Conservation (phyloP, 441 rosid species). For the Manihot esculenta region DNA sequence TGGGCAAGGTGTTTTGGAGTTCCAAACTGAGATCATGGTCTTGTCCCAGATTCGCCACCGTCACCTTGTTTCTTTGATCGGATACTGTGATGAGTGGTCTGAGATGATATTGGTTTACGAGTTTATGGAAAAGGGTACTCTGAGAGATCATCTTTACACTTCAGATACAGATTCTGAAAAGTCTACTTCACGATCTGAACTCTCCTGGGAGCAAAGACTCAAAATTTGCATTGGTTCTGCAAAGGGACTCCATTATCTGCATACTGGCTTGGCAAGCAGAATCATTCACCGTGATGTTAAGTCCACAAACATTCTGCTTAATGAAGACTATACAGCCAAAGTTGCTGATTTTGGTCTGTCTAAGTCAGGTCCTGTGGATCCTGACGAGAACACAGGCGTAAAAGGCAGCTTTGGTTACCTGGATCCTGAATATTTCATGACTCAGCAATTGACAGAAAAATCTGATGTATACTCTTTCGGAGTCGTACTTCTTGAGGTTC, state of each 20-base stretch:
- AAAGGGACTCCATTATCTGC: conserved; percentile 49
- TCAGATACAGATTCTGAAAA: background rate
- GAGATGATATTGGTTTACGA: conserved; percentile 20
- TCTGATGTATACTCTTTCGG: conserved; percentile 28
- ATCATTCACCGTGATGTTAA: conserved; percentile 57
- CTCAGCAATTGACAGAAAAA: conserved; percentile 20
- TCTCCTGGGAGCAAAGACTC: conserved; percentile 50
- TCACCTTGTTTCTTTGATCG: conserved; percentile 18
- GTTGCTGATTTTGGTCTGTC: conserved; percentile 44
- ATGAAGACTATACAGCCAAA: conserved; percentile 37
- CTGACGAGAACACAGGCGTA: conserved; percentile 6
- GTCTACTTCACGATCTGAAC: conserved; percentile 16
- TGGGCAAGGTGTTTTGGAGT: conserved; percentile 17
- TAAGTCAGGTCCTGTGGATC: conserved; percentile 11
- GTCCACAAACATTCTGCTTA: conserved; percentile 53
- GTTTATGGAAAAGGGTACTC: conserved; percentile 15
- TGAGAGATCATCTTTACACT: conserved; percentile 20
- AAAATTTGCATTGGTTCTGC: conserved; percentile 56
- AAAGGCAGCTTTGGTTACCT: conserved; percentile 23
- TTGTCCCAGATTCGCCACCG: conserved; percentile 22
- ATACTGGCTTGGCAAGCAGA: conserved; percentile 30
- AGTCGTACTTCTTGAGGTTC: conserved; percentile 28
- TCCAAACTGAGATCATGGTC: conserved; percentile 19
- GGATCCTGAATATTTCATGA: conserved; percentile 25
- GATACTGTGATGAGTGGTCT: conserved; percentile 13